Percentiles rank a stretch among this genome's conserved stretches.
Conservation (phyloP, 2,329 filamentous ascomycete species). For the Beauveria sp. region DNA sequence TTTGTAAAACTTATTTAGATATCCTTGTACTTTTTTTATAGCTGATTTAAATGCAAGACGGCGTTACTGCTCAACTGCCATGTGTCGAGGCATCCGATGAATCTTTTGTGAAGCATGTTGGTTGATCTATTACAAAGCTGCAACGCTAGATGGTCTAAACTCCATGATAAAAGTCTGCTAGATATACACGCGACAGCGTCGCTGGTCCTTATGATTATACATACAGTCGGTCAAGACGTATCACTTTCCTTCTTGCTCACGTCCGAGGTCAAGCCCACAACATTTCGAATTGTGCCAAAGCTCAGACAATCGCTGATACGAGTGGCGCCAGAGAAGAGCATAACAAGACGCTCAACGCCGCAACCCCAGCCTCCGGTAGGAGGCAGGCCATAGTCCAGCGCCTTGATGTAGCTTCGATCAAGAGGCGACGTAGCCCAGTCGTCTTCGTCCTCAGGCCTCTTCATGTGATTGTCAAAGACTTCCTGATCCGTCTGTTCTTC, state of each 20-base stretch:
- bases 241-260: not conserved
- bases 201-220: not conserved
- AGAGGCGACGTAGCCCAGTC: conserved; percentile 38
- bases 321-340: conserved; percentile 75
- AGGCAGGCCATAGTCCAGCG: conserved; percentile 83
- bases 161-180: not conserved
- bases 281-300: conserved; percentile 76
- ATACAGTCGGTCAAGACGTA: not conserved
- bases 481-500: conserved; percentile 25
- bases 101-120: not conserved
- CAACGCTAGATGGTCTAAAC: not conserved
- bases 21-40: not conserved
- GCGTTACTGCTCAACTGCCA: not conserved
- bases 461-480: conserved; percentile 16
- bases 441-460: conserved; percentile 24
- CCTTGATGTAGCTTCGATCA: conserved; percentile 78
- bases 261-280: conserved; percentile 41
- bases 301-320: conserved; percentile 80
- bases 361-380: conserved; percentile 96
- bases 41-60: not conserved
- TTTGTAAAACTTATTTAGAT: not conserved
- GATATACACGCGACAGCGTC: conserved; percentile 5
- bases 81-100: not conserved
- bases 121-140: not conserved
- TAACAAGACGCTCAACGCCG: conserved; percentile 82